Evolutionary conservation across 441 rosid species (phyloP).

Genomic region (Viola pubescens): DNA sequence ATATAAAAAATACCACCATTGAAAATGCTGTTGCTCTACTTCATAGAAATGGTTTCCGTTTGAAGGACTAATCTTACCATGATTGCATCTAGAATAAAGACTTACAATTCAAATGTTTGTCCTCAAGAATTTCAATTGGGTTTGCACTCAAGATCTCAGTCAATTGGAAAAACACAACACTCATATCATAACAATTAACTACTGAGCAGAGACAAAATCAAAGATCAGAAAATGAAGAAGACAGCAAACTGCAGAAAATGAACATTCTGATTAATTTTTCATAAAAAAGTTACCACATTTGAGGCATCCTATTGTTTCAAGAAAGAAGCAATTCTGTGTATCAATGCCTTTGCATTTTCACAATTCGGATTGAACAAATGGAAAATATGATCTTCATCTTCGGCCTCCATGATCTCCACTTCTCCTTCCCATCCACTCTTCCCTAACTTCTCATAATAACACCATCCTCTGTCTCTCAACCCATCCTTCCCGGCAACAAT

Average conservation of each 20-base stretch:
- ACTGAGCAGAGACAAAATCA: not conserved
- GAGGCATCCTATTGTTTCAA: constrained; percentile 7
- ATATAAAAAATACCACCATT: constrained; percentile 14
- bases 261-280: not conserved
- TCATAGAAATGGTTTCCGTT: constrained; percentile 22
- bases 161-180: not conserved
- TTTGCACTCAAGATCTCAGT: not conserved
- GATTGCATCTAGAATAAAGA: not conserved
- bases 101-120: not conserved
- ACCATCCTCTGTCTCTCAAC: too few relatives aligned
- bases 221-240: too few relatives aligned
- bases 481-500: too few relatives aligned
- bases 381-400: too few relatives aligned
- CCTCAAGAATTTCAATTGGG: not conserved
- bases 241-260: too few relatives aligned
- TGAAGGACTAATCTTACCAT: not conserved
- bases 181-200: not conserved
- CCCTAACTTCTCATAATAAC: too few relatives aligned
- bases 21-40: constrained; percentile 25
- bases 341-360: constrained; percentile 1
- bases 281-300: too few relatives aligned
- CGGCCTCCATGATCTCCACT: too few relatives aligned
- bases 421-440: too few relatives aligned
- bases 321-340: constrained; percentile 6
- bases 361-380: too few relatives aligned